Base-by-base conservation (phyloP, 495 filamentous ascomycete genomes). In the Podospora didyma region DNA sequence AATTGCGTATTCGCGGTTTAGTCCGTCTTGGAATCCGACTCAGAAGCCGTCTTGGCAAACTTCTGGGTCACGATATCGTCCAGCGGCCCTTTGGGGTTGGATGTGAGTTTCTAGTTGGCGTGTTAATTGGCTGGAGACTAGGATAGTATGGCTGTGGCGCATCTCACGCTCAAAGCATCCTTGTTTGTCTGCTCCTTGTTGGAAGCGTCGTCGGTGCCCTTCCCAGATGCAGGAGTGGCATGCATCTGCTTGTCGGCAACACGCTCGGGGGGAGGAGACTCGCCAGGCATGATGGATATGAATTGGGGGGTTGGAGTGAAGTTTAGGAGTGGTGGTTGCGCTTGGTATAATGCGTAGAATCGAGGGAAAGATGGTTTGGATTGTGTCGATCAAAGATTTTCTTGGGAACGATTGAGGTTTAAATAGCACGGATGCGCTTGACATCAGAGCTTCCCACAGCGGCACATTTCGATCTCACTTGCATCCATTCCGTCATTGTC, bases 191-290 rank as follows among this genome's bases (percentile, higher is more conserved):
- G 68, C 56, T 81, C 70, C 67, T 79, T 79, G 63, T 79, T 64
- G n/a, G 76, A 66, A 39, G 62, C 64, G 6, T 70, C 69, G 46
- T 79, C 65, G 20, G 68, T 68, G 26, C 81, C 82, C 60, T 86
- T 78, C 59, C 89, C 85, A 44, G 75, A 72, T 34, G 73, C 82
- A 0, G 79, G 76, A 2, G 77, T 62, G 6, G 82, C 83, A 37
- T 76, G 67, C 46, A 82, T 73, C 71, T 97, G 92, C 28, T 73
- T 68, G 51, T 79, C 82, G n/a, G 79, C 67, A 67, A 89, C 87
- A 49, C 63, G 49, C 74, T 91, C 86, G 9, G 89, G 90, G 17
- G 83, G 74, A 14, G 93, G 93, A 10, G 93, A 97, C 69, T 96
- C 87, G 70, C 90, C 65, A 53, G 61, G 45, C 62, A 63, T 70